Evolutionary conservation across 768 basidiomycete species (phyloP).

Genomic region (Boletus patriciae): DNA sequence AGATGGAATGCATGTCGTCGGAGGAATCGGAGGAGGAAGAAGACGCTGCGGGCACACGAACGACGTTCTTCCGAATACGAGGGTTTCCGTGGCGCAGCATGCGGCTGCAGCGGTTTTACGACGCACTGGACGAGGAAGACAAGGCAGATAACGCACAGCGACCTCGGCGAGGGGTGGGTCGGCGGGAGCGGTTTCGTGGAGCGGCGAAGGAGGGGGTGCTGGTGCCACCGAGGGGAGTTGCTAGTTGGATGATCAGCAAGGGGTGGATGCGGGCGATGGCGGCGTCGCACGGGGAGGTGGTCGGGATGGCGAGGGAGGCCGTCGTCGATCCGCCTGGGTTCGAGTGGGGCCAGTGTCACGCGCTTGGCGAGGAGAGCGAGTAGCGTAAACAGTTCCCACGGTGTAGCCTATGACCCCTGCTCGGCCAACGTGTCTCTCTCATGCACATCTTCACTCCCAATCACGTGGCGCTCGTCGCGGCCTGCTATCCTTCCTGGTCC

Average conservation of each 20-base stretch:
- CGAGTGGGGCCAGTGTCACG: constrained; percentile 48
- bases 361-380: constrained; percentile 60
- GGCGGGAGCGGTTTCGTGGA: constrained; percentile 54
- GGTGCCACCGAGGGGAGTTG: constrained; percentile 63
- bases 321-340: constrained; percentile 47
- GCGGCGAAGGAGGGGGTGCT: constrained; percentile 54
- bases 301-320: constrained; percentile 41
- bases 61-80: constrained; percentile 50
- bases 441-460: constrained; percentile 72
- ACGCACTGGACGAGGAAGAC: constrained; percentile 59
- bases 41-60: constrained; percentile 28
- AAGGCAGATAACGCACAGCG: constrained; percentile 42
- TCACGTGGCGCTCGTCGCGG: constrained; percentile 79
- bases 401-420: not conserved
- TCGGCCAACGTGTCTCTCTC: no score
- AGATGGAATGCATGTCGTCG: constrained; percentile 77
- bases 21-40: constrained; percentile 69
- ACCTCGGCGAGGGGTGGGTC: constrained; percentile 59
- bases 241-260: constrained; percentile 76
- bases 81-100: constrained; percentile 69
- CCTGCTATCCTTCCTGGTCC: constrained; percentile 83
- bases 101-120: constrained; percentile 60
- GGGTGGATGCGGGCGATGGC: constrained; percentile 53
- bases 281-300: constrained; percentile 48
- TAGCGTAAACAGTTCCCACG: constrained; percentile 19